Base-by-base conservation (phyloP, 1,284 basidiomycete species). In the Waitea zeae region DNA sequence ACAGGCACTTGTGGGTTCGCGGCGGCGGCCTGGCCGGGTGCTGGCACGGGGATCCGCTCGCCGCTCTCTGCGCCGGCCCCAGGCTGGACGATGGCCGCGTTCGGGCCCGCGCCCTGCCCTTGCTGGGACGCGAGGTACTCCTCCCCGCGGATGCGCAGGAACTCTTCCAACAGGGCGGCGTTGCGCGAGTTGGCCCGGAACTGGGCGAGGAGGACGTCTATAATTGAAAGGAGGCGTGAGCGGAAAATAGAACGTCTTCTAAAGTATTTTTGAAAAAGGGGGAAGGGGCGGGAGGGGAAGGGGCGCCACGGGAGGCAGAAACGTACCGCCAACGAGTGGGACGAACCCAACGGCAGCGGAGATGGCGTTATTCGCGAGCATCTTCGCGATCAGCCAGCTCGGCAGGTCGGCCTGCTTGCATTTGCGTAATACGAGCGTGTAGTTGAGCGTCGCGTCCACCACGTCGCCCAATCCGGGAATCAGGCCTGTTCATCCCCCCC, bases 161-260 rank as follows among this genome's bases (percentile, higher is more conserved):
- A 79, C 52, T 82, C 78, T 44, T 81, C 77, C 24, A 86, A 57
- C 14, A 84, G 53, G 2, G 64, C 64, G 2, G 84, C 88, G 48
- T 95, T 95, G 42, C 90, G 65, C 30, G 74, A 83, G 55, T 95
- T 96, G n/a, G 87, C 73, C 51, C 88, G 90, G 66, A 64, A 93
- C 3, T 56, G 58, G 33, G 61, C 87, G 49, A 88, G 52, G 3
- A 76, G 50, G 33, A 95, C 50, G 51, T 92, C 87, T n/a, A n/a
- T n/a, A n/a, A n/a, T n/a, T n/a, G n/a, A n/a, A n/a, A n/a, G n/a
- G n/a, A n/a, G n/a, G n/a, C n/a, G n/a, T n/a, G n/a, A n/a, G n/a
- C n/a, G n/a, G n/a, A n/a, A n/a, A n/a, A n/a, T n/a, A n/a, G n/a
- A n/a, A n/a, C n/a, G n/a, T n/a, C n/a, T n/a, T n/a, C n/a, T n/a